Evolutionary conservation across 2,329 filamentous ascomycete species (phyloP), one percentile per base, ranked within the genome.

Genomic region (Calycina herbarum): DNA sequence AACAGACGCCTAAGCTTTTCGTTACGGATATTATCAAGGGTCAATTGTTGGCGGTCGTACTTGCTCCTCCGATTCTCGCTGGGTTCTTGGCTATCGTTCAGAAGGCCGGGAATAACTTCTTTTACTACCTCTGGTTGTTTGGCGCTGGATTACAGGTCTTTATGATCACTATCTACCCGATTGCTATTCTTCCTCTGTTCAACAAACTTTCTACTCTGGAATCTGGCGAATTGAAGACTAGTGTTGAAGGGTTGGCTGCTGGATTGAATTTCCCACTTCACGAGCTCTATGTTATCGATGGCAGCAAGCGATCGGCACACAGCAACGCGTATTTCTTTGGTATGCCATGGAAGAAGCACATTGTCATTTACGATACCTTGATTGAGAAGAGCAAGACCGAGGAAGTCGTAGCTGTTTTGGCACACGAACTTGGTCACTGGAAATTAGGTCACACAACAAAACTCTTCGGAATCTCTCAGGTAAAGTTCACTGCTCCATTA

Each of bases 261-360:
- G 89, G 87, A 76, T 86, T 99, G 71, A 88, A 94, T 69, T 99
- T 99, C 80, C 95, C 95, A 1, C 89, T 99, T 35, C 88, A 91
- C 69, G 93, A 98, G 76, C 85, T 99, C 57, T 93, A 96, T 76
- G 94, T 98, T 75, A 99, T 99, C 74, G 92, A 96, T 76, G 93
- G 92, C 60, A 94, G 90, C 81, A 94, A 94, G 82, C 86, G 92
- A 73, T 93, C 89, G 76, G 90, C 91, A 29, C 92, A 96, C 80
- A 93, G 90, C 80, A 96, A 96, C 76, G 92, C 92, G 24, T 96
- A 96, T 80, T 99, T 99, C 82, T 97, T 96, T 74, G 95, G 95
- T 67, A 86, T 99, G 64, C 95, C 95, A 54, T 99, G 94, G 94
- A 97, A 97, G 86, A 98, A 98, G 86, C 96, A 98, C 82, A 99